A percentile compares a stretch with the other conserved stretches of the same genome.
These are phyloP conservation scores for Micractinium conductrix DNA, from an alignment of 139 green algal species.

Conservation along the genomic window DNA sequence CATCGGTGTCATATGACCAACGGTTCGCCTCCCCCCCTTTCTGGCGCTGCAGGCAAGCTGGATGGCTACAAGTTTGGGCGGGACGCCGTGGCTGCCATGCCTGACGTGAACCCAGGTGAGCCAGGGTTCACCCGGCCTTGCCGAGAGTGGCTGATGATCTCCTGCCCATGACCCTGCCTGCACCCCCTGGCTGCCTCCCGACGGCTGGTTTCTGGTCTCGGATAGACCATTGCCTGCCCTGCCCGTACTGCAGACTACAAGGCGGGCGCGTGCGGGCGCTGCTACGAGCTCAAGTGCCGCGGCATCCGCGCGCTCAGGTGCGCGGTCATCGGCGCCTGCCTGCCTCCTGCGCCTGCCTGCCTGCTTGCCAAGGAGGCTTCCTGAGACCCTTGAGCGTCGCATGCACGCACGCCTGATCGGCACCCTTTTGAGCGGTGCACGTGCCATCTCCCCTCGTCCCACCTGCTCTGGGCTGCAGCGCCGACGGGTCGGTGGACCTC, in stretches of 20 bases:
- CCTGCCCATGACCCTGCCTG: too few species aligned
- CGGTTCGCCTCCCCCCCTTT: not conserved
- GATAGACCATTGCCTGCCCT: too few species aligned
- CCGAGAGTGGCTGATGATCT: too few species aligned
- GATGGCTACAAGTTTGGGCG: constrained; percentile 24
- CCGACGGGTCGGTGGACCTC: constrained; percentile 27
- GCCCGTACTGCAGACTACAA: not conserved
- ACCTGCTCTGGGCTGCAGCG: too few species aligned
- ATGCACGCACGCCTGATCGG: too few species aligned
- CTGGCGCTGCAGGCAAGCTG: not conserved
- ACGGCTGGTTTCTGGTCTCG: too few species aligned
- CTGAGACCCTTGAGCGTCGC: too few species aligned
- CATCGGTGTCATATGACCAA: too few species aligned
- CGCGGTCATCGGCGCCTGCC: not conserved
- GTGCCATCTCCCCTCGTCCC: too few species aligned
- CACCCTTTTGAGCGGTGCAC: too few species aligned
- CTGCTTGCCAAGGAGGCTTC: not conserved
- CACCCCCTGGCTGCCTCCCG: too few species aligned
- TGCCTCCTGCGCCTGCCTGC: not conserved
- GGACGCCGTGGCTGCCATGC: constrained; percentile 41
- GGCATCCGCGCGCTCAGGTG: constrained; percentile 21
- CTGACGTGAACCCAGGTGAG: constrained; percentile 22
- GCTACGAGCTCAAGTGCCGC: constrained; percentile 45
- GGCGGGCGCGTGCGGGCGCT: constrained; percentile 21
- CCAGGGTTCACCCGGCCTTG: too few species aligned